Evolutionary conservation across 2,329 filamentous ascomycete genomes (phyloP).

Genomic region (Sclerotinia glacialis): DNA sequence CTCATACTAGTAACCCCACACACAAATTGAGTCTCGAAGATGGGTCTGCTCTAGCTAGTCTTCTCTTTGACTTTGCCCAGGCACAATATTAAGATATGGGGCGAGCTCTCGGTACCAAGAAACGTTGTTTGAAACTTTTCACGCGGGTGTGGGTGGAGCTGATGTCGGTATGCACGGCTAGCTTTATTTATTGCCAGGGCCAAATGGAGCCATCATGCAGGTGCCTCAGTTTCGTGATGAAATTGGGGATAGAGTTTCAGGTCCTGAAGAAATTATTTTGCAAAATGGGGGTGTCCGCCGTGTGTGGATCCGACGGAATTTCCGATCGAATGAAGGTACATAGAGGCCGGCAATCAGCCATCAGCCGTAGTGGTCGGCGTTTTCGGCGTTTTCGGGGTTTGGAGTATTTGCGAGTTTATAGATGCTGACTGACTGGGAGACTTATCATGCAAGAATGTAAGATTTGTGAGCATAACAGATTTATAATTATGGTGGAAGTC

Average conservation of each 20-base stretch:
- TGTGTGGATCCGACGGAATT: neutral
- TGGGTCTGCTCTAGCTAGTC: neutral
- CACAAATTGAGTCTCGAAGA: neutral
- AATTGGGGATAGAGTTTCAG: neutral
- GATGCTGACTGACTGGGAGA: neutral
- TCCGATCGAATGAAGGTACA: neutral
- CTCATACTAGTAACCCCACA: neutral
- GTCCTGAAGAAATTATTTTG: neutral
- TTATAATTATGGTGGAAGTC: neutral
- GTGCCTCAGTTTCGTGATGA: conserved; percentile 5
- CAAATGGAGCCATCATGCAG: conserved; percentile 3
- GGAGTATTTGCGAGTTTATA: neutral
- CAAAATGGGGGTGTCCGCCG: conserved; percentile 2
- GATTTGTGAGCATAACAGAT: neutral
- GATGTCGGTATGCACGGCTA: neutral
- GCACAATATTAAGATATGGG: conserved; percentile 5
- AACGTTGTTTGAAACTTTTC: neutral
- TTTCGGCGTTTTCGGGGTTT: neutral
- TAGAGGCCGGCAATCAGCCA: neutral
- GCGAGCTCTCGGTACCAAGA: conserved; percentile 3
- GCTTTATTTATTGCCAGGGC: neutral
- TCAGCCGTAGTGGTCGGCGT: neutral
- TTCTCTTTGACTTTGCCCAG: neutral
- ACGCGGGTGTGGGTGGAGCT: conserved; percentile 6
- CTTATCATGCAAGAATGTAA: neutral